Evolutionary conservation across 352 stramenopile genomes (phyloP).

Genomic region (Pythium folliculosum): DNA sequence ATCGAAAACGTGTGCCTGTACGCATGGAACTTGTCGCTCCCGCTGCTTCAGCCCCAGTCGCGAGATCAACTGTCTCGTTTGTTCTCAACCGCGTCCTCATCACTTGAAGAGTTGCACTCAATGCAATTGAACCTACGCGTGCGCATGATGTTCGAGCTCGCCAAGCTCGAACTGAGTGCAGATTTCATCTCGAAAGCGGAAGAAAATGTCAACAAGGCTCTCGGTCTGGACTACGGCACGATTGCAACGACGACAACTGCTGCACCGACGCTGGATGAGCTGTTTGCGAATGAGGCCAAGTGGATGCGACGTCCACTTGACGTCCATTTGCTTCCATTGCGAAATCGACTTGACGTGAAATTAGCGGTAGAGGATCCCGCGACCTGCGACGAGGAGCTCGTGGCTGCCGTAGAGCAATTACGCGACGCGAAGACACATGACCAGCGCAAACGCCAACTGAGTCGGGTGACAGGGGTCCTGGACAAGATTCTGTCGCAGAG

Average conservation of each 20-base stretch:
- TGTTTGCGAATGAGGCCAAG: slow-evolving; percentile 35
- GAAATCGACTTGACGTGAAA: slow-evolving; percentile 63
- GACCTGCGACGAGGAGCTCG: slow-evolving; percentile 44
- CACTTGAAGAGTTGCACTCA: slow-evolving; percentile 82
- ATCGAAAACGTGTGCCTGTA: slow-evolving; percentile 81
- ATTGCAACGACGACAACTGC: slow-evolving; percentile 7
- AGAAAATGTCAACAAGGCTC: slow-evolving; percentile 54
- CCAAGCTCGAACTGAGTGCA: slow-evolving; percentile 80
- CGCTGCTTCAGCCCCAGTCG: slow-evolving; percentile 76
- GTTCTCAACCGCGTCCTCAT: slow-evolving; percentile 56
- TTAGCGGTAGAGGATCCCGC: slow-evolving; percentile 50
- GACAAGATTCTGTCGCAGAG: not conserved
- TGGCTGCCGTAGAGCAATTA: slow-evolving; percentile 70
- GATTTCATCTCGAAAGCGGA: slow-evolving; percentile 88
- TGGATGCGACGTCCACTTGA: slow-evolving; percentile 54
- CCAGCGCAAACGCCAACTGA: slow-evolving; percentile 31
- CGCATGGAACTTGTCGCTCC: slow-evolving; percentile 81
- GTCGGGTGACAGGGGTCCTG: slow-evolving; percentile 21
- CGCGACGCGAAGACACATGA: slow-evolving; percentile 60
- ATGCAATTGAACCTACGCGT: slow-evolving; percentile 77
- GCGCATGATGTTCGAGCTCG: slow-evolving; percentile 80
- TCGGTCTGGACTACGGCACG: slow-evolving; percentile 64
- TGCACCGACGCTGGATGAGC: slow-evolving; percentile 32
- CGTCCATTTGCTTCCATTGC: slow-evolving; percentile 66
- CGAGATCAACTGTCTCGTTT: slow-evolving; percentile 68